Base-by-base conservation (phyloP, 495 filamentous ascomycete species). In the Letharia columbiana region DNA sequence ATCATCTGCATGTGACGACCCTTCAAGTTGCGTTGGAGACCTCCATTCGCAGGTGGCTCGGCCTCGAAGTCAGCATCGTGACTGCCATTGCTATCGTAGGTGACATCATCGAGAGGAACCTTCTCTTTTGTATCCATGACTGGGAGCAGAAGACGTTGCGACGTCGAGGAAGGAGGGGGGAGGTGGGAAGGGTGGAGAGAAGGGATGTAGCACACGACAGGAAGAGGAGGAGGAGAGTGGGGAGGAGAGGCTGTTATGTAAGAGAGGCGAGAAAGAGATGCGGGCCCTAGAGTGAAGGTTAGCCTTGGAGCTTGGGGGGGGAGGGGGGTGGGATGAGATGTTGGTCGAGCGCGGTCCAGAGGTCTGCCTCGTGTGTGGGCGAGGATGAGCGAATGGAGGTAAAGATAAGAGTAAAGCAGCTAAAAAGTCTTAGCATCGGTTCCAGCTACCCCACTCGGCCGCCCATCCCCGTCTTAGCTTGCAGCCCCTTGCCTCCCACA, bases 1-100 rank as follows among this genome's bases (percentile, higher is more conserved):
- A 90, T 89, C 84, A 91, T 89, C 66, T 90, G 87, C 81, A 89
- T 83, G 69, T 91, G 87, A 40, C 87, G 80, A 54, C 76, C 74
- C 68, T 83, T 77, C 49, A 86, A 69, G 54, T 76, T 75, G 44
- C 80, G 71, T 45, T 75, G 71, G 20, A 82, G 73, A 60, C 50
- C 64, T 31, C 62, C 65, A 15, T 33, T 41, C 31, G 50, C 42
- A 6, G 35, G n/a, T 7, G 49, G 42, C 37, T 63, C 41, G 31
- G 58, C 42, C 2, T 71, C 64, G 23, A 62, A 64, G 11, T 65
- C 65, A 17, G 66, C 40, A n/a, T 70, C 65, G 23, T 47, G 44
- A 40, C 61, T 65, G 60, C 64, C 64, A 37, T 66, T 68, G 41
- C 68, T 70, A 8, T 70, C 65, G 59, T 69, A 70, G 40, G 54